Evolutionary conservation across 768 basidiomycete species (phyloP).

Genomic region (Asterophora lycoperdoides): DNA sequence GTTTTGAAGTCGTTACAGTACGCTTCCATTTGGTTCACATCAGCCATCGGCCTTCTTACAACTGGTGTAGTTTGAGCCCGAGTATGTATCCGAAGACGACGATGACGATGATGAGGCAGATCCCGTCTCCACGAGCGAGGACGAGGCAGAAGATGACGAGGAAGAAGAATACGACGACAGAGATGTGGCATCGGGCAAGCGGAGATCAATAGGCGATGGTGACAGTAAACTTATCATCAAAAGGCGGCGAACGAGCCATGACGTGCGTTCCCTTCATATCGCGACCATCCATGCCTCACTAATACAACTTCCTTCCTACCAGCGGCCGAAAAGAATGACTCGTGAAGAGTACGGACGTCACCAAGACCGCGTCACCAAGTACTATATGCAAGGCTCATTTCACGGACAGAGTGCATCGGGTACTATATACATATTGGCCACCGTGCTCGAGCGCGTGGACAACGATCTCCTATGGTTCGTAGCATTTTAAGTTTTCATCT

Average conservation of each 20-base stretch:
- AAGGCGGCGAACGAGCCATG: constrained; percentile 52
- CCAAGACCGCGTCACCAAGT: constrained; percentile 63
- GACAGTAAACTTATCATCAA: constrained; percentile 45
- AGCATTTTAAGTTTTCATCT: neutral
- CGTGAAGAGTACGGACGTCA: constrained; percentile 67
- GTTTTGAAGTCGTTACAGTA: constrained; percentile 84
- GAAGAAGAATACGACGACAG: constrained; percentile 38
- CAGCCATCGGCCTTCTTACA: constrained; percentile 2
- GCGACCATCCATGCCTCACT: neutral
- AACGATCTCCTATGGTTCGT: constrained; percentile 88
- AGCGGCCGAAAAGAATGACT: constrained; percentile 57
- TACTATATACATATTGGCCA: constrained; percentile 86
- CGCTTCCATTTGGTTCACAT: constrained; percentile 17
- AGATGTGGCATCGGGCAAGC: constrained; percentile 45
- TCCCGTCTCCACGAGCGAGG: constrained; percentile 30
- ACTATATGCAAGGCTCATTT: constrained; percentile 83
- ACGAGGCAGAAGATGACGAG: constrained; percentile 40
- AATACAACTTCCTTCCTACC: constrained; percentile 5
- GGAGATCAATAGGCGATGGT: constrained; percentile 39
- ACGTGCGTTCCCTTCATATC: constrained; percentile 25
- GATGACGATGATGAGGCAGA: constrained; percentile 46
- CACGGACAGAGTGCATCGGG: constrained; percentile 88
- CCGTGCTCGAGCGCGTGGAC: constrained; percentile 86
- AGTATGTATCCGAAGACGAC: constrained; percentile 38
- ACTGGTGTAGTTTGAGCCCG: constrained; percentile 66